Evolutionary conservation across 257 asterid genomes (phyloP).

Genomic region (Leptodermis oblonga): DNA sequence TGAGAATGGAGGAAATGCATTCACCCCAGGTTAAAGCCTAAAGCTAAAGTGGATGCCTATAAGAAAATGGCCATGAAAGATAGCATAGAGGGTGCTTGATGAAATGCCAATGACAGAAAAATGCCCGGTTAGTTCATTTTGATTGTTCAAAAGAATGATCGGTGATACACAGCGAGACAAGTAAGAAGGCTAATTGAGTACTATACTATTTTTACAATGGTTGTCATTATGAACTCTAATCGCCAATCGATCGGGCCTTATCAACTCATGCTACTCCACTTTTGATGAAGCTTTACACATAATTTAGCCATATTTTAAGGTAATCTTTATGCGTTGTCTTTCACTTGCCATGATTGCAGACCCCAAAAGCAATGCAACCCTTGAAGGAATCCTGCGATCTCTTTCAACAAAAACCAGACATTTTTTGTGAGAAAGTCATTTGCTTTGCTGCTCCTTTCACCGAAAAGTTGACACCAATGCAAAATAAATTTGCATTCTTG

Average conservation of each 20-base stretch:
- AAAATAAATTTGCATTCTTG: slow-evolving; percentile 27
- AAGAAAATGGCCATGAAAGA: not conserved
- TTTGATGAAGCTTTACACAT: slow-evolving; percentile 50
- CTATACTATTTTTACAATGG: slow-evolving; percentile 23
- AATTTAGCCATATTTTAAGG: slow-evolving; percentile 21
- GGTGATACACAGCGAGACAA: too few relatives aligned
- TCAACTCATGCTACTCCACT: slow-evolving; percentile 34
- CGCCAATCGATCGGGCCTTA: not conserved
- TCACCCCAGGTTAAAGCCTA: slow-evolving; percentile 3
- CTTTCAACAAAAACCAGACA: slow-evolving; percentile 25
- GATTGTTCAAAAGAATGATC: too few relatives aligned
- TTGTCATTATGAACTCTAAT: slow-evolving; percentile 17
- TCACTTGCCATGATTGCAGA: slow-evolving; percentile 62
- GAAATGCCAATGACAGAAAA: slow-evolving; percentile 16
- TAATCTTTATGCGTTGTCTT: slow-evolving; percentile 42
- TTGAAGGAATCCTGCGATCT: slow-evolving; percentile 33
- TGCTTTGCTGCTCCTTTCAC: slow-evolving; percentile 38
- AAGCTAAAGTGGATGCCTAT: too few relatives aligned
- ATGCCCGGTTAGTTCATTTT: too few relatives aligned
- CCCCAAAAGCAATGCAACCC: slow-evolving; percentile 58
- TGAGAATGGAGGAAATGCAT: not conserved
- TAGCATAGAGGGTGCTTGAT: slow-evolving; percentile 16
- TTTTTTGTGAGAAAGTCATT: slow-evolving; percentile 18
- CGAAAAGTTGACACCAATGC: slow-evolving; percentile 64
- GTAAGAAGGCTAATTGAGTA: slow-evolving; percentile 23